Conservation (phyloP, 371 early-diverging fungal genomes). For the Mucor piriformis region DNA sequence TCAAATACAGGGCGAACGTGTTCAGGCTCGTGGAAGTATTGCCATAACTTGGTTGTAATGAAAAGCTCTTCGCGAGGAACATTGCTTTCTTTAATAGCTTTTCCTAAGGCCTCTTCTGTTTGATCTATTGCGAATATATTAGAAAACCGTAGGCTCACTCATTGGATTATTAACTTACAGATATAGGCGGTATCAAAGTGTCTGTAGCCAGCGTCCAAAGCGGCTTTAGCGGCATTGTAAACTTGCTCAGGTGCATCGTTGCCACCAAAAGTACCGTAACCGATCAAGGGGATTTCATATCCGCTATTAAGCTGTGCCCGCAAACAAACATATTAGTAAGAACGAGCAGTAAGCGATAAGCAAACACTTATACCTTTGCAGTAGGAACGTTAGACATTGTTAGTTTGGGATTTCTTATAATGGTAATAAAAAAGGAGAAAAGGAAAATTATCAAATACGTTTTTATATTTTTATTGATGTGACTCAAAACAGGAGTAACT, state of each 20-base stretch:
- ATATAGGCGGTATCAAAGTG: slow-evolving; percentile 51
- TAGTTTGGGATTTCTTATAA: background rate
- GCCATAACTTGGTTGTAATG: slow-evolving; percentile 91
- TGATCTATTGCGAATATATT: too few relatives aligned
- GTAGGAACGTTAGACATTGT: slow-evolving; percentile 22
- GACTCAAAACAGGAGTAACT: background rate
- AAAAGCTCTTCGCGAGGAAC: slow-evolving; percentile 76
- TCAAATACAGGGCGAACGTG: slow-evolving; percentile 53
- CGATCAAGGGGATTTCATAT: slow-evolving; percentile 40
- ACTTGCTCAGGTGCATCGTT: slow-evolving; percentile 38
- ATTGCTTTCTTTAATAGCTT: slow-evolving; percentile 59
- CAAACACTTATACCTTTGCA: slow-evolving; percentile 4
- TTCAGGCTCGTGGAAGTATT: slow-evolving; percentile 63
- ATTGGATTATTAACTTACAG: slow-evolving; percentile 27
- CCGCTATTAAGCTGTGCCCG: slow-evolving; percentile 40
- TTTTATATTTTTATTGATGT: background rate
- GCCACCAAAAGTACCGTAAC: slow-evolving; percentile 52
- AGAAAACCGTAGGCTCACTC: too few relatives aligned
- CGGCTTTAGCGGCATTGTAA: slow-evolving; percentile 42
- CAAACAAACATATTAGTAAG: background rate
- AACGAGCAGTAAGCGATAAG: background rate
- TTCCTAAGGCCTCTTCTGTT: slow-evolving; percentile 79
- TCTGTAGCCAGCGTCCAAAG: slow-evolving; percentile 42
- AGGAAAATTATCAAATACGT: background rate
- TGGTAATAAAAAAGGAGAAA: background rate